Conservation (phyloP, 129 eudicot genomes). For the Daucus carota region DNA sequence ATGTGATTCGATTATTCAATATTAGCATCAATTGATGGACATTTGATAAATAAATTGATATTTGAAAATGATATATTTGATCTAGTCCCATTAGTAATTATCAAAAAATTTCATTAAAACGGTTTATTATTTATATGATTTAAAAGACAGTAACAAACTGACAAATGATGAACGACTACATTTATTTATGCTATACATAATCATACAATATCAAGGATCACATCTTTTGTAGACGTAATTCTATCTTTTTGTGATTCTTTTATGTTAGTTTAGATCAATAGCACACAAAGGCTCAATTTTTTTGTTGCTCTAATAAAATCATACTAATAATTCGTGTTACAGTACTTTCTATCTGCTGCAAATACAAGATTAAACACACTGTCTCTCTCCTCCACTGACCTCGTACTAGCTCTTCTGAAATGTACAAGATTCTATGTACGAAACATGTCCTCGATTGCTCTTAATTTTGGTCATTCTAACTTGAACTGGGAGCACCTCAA, state of each 20-base stretch:
- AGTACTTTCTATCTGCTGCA: neutral
- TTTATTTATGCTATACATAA: neutral
- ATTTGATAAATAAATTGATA: too few species aligned
- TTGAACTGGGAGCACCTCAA: neutral
- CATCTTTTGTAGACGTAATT: too few species aligned
- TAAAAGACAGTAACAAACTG: too few species aligned
- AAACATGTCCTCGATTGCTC: neutral
- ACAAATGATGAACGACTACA: neutral
- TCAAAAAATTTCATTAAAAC: neutral
- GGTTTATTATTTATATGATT: neutral
- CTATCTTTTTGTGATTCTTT: neutral
- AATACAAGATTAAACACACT: neutral
- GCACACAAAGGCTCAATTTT: too few species aligned
- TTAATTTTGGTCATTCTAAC: neutral
- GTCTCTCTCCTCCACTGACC: neutral
- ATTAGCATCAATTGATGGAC: neutral
- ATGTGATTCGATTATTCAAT: neutral
- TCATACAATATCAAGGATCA: neutral
- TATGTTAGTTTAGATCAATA: neutral
- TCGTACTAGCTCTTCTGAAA: neutral
- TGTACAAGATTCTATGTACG: neutral
- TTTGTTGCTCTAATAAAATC: neutral
- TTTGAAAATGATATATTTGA: too few species aligned
- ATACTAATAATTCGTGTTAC: neutral
- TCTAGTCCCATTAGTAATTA: neutral